Conservation (phyloP, 805 yeast species). For the Metschnikowia kofuensis region DNA sequence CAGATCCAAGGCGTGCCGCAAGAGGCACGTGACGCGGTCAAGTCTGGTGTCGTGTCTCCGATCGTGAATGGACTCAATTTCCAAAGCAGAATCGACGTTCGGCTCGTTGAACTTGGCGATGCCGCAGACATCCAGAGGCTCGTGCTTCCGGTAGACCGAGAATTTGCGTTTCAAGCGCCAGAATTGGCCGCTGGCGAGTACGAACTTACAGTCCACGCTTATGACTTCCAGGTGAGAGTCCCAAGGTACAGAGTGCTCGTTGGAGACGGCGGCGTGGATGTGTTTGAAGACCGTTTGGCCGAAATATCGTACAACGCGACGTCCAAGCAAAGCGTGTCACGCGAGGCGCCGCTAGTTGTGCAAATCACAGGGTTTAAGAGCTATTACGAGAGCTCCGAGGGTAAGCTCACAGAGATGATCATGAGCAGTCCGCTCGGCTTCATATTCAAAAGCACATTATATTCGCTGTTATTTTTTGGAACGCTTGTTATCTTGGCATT, state of each 20-base stretch:
- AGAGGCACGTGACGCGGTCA: slow-evolving; percentile 13
- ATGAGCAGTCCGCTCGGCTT: slow-evolving; percentile 41
- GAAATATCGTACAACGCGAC: slow-evolving; percentile 18
- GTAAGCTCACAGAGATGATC: slow-evolving; percentile 31
- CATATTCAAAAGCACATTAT: slow-evolving; percentile 35
- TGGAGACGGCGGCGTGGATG: slow-evolving; percentile 21
- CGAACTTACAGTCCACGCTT: slow-evolving; percentile 30
- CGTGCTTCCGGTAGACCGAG: slow-evolving; percentile 20
- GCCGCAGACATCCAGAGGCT: not conserved
- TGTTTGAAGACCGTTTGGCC: slow-evolving; percentile 22
- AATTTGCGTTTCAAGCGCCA: slow-evolving; percentile 25
- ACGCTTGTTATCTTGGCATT: slow-evolving; percentile 28
- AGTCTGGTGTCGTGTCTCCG: slow-evolving; percentile 7
- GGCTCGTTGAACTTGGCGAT: slow-evolving; percentile 12
- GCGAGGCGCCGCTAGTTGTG: slow-evolving; percentile 21
- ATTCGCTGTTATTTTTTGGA: slow-evolving; percentile 32
- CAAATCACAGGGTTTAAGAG: slow-evolving; percentile 22
- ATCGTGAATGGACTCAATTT: slow-evolving; percentile 36
- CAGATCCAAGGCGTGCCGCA: slow-evolving; percentile 28
- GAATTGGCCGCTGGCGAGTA: slow-evolving; percentile 31
- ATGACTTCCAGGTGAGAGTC: slow-evolving; percentile 31
- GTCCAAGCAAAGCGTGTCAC: slow-evolving; percentile 15
- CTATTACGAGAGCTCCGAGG: slow-evolving; percentile 33
- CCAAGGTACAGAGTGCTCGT: slow-evolving; percentile 28
- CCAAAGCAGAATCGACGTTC: slow-evolving; percentile 29